Conservation (phyloP, 2,329 filamentous ascomycete species). For the Hypomyces rosellus region DNA sequence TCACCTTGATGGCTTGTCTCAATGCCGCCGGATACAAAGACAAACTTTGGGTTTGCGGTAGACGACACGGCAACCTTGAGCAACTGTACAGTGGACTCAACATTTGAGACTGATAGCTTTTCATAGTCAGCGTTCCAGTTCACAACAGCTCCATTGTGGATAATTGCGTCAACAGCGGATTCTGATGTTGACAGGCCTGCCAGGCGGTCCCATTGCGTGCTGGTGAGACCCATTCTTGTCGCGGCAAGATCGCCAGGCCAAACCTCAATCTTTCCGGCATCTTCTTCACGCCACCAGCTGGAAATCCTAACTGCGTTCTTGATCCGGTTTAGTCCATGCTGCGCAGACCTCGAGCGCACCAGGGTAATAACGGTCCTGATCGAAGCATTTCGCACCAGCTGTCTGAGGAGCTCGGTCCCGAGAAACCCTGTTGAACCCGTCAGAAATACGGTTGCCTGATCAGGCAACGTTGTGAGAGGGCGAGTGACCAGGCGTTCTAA, state of each 20-base stretch:
- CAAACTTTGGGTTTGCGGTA: constrained; percentile 13
- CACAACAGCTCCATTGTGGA: constrained; percentile 75
- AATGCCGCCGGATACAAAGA: constrained; percentile 20
- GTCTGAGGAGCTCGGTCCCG: constrained; percentile 7
- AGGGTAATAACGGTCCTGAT: constrained; percentile 1
- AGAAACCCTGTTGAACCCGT: constrained; percentile 6
- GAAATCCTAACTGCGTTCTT: constrained; percentile 1
- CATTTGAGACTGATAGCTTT: constrained; percentile 65
- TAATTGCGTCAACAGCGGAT: constrained; percentile 50
- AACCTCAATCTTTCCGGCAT: constrained; percentile 3
- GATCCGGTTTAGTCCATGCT: constrained; percentile 5
- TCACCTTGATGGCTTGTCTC: not conserved
- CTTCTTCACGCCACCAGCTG: constrained; percentile 2
- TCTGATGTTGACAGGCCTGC: not conserved
- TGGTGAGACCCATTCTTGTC: not conserved
- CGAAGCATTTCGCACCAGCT: not conserved
- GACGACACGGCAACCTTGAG: constrained; percentile 11
- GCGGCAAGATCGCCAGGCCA: constrained; percentile 5
- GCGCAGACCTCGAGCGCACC: constrained; percentile 1
- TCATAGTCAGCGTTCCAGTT: constrained; percentile 79
- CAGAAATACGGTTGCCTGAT: constrained; percentile 2
- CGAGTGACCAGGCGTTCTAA: not conserved
- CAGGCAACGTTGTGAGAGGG: not conserved
- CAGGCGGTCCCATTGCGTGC: constrained; percentile 1
- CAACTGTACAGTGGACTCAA: constrained; percentile 32